Conservation (phyloP, 805 yeast genomes). For the Cyberlindnera misumaiensis region DNA sequence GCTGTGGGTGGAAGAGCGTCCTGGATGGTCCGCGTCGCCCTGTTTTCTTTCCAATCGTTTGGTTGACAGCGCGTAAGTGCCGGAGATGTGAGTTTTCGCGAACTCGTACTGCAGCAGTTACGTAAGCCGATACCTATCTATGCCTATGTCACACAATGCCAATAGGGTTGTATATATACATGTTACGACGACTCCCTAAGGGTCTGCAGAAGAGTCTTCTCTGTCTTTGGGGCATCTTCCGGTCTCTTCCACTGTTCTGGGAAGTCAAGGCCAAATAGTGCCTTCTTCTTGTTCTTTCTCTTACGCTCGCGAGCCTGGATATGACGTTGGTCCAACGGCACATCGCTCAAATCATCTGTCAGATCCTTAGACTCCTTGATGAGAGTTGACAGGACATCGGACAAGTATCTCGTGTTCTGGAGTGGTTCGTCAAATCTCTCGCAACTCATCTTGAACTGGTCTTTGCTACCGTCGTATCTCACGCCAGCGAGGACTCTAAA, state of each 20-base stretch:
- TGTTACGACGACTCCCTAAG: conserved; percentile 6
- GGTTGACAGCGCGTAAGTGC: no score
- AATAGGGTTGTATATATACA: background rate
- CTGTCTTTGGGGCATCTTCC: conserved; percentile 56
- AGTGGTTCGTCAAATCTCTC: conserved; percentile 68
- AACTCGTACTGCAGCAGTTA: background rate
- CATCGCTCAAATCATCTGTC: conserved; percentile 59
- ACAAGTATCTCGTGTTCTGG: conserved; percentile 75
- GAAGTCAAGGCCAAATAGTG: conserved; percentile 38
- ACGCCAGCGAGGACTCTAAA: conserved; percentile 73
- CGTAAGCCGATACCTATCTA: no score
- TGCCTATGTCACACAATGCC: background rate
- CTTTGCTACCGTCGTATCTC: conserved; percentile 59
- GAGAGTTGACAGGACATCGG: conserved; percentile 55
- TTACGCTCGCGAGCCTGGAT: conserved; percentile 37
- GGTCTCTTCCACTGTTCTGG: conserved; percentile 80
- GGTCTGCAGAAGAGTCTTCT: conserved; percentile 19
- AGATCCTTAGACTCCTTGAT: conserved; percentile 58
- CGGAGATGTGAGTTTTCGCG: background rate
- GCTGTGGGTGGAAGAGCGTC: no score
- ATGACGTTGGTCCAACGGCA: conserved; percentile 80
- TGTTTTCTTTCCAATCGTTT: no score
- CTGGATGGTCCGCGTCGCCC: background rate
- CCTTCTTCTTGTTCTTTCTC: conserved; percentile 31
- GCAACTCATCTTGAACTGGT: conserved; percentile 57